Conservation (phyloP, 2,329 filamentous ascomycete genomes). For the Curvularia verruculosa region DNA sequence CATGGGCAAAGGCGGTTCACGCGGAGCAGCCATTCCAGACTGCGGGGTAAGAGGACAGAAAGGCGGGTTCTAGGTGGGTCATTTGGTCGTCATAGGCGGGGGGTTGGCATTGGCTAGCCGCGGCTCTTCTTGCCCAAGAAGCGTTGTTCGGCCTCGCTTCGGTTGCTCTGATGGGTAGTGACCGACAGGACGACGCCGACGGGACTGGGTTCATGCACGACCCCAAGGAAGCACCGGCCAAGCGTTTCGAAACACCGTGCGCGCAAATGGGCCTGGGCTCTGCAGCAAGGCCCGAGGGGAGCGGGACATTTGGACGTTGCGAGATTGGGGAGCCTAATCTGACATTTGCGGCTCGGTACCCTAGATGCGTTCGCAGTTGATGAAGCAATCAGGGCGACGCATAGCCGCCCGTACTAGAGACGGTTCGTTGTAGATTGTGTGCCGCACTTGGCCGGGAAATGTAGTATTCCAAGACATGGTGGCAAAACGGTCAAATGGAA, state of each 20-base stretch:
- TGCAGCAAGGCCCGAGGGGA: conserved; percentile 8
- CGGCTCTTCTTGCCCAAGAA: background rate
- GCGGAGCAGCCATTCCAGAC: conserved; percentile 1
- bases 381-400: background rate
- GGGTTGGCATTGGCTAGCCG: conserved; percentile 1
- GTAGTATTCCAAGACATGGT: background rate
- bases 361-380: conserved; percentile 3
- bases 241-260: conserved; percentile 15
- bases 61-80: background rate
- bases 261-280: conserved; percentile 4
- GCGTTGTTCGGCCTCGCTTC: conserved; percentile 3
- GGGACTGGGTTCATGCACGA: conserved; percentile 11
- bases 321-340: background rate
- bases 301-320: conserved; percentile 3
- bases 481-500: background rate
- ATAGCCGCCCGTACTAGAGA: background rate
- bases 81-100: background rate
- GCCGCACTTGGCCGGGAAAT: background rate
- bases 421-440: background rate
- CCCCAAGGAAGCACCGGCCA: conserved; percentile 12
- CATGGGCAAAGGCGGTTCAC: conserved; percentile 16
- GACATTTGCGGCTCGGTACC: background rate
- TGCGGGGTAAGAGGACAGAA: conserved; percentile 5
- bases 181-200: background rate
- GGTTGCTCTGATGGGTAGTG: conserved; percentile 3